Evolutionary conservation across 805 yeast genomes (phyloP).

Genomic region (Teunomyces aglyptinius): DNA sequence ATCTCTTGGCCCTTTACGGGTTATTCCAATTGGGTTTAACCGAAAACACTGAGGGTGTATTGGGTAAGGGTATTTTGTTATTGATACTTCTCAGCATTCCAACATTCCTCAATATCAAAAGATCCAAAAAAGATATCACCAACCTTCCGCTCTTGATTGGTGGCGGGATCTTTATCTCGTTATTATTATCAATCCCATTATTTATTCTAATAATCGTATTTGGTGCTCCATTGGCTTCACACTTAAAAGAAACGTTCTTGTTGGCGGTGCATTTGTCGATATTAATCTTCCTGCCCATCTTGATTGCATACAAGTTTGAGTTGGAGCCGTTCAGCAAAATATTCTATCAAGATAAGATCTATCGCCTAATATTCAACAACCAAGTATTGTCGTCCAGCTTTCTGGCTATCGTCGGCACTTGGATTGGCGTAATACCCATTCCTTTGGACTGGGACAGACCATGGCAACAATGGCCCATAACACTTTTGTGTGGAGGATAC

Average conservation of each 20-base stretch:
- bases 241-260: conserved; percentile 53
- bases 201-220: conserved; percentile 51
- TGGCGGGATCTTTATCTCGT: conserved; percentile 29
- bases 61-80: conserved; percentile 26
- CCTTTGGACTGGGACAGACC: conserved; percentile 97
- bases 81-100: conserved; percentile 17
- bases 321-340: conserved; percentile 31
- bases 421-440: conserved; percentile 92
- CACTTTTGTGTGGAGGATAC: conserved; percentile 76
- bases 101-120: conserved; percentile 1
- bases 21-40: conserved; percentile 34
- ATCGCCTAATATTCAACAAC: conserved; percentile 29
- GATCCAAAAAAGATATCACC: conserved; percentile 4
- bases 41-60: conserved; percentile 16
- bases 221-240: conserved; percentile 75
- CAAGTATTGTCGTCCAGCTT: conserved; percentile 27
- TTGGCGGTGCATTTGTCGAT: conserved; percentile 62
- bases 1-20: conserved; percentile 21
- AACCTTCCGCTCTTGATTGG: conserved; percentile 12
- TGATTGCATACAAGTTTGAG: conserved; percentile 53
- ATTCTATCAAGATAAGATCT: conserved; percentile 20
- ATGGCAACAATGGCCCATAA: conserved; percentile 96
- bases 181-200: conserved; percentile 37
- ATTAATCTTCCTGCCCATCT: conserved; percentile 62
- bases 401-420: conserved; percentile 58